These are phyloP conservation scores for Hyaloscypha variabilis DNA, from an alignment of 495 filamentous ascomycete species.

Conservation along the genomic window DNA sequence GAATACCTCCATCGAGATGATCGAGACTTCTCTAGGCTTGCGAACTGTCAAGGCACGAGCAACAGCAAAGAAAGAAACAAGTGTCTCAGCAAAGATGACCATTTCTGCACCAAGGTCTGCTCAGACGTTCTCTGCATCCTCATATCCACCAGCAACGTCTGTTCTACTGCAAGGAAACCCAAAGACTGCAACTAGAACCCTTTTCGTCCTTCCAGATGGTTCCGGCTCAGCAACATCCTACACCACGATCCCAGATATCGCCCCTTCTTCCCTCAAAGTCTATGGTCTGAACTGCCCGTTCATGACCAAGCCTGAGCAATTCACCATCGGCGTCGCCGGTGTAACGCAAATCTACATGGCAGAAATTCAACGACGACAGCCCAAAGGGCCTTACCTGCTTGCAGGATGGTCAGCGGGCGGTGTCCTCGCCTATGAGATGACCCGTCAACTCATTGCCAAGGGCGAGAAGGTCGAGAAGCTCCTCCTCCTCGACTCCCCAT, in stretches of 20 bases:
- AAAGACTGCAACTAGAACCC: constrained; percentile 56
- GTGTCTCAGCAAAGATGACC: background rate
- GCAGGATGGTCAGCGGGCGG: constrained; percentile 88
- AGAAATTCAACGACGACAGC: constrained; percentile 66
- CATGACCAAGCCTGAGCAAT: constrained; percentile 57
- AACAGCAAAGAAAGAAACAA: constrained; percentile 38
- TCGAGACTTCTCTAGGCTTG: constrained; percentile 23
- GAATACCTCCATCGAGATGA: constrained; percentile 43
- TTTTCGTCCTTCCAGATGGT: constrained; percentile 78
- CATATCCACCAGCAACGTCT: constrained; percentile 39
- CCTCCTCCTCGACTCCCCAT: constrained; percentile 82
- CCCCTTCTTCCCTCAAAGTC: constrained; percentile 48
- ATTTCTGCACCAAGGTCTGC: background rate
- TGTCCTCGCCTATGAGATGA: constrained; percentile 84
- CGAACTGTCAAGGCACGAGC: constrained; percentile 35
- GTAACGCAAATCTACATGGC: constrained; percentile 57
- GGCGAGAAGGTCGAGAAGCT: constrained; percentile 74
- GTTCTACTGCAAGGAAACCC: constrained; percentile 66
- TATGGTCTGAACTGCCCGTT: constrained; percentile 70
- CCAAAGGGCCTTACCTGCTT: constrained; percentile 67
- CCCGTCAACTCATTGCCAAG: constrained; percentile 66
- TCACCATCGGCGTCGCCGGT: constrained; percentile 57
- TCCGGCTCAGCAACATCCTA: constrained; percentile 70
- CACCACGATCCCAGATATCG: constrained; percentile 51
- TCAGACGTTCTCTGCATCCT: constrained; percentile 2